Percentiles rank a stretch among this genome's conserved stretches.
Evolutionary conservation across 371 early-diverging fungal genomes (phyloP).

Genomic region (Mucor piriformis): DNA sequence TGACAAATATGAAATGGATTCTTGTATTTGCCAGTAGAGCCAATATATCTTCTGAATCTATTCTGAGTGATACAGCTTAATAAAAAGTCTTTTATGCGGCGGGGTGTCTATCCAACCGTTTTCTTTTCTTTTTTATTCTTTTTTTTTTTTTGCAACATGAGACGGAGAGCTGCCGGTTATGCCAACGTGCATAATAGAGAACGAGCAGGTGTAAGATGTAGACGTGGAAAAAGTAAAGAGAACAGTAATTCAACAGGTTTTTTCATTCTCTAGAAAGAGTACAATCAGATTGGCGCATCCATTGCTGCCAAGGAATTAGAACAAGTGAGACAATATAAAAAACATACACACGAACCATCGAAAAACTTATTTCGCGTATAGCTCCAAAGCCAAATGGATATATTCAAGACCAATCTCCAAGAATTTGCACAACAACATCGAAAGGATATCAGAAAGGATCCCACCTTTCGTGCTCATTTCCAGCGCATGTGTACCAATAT

Average conservation of each 20-base stretch:
- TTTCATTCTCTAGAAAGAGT: slow-evolving; percentile 47
- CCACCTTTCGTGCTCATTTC: slow-evolving; percentile 88
- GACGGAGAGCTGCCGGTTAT: slow-evolving; percentile 45
- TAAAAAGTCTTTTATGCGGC: not conserved
- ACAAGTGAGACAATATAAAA: slow-evolving; percentile 35
- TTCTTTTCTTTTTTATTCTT: slow-evolving; percentile 2
- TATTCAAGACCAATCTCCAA: slow-evolving; percentile 82
- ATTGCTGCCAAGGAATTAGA: slow-evolving; percentile 61
- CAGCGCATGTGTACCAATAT: slow-evolving; percentile 92
- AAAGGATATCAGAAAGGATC: slow-evolving; percentile 87
- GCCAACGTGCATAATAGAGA: slow-evolving; percentile 37
- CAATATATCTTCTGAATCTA: slow-evolving; percentile 25
- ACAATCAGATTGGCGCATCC: slow-evolving; percentile 55
- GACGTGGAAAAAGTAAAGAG: not conserved
- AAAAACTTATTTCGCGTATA: not conserved
- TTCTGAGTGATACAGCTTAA: not conserved
- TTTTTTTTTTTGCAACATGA: slow-evolving; percentile 20
- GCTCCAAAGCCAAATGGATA: slow-evolving; percentile 72
- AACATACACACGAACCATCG: too few relatives aligned
- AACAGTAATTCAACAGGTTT: not conserved
- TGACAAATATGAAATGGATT: slow-evolving; percentile 86
- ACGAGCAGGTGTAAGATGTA: slow-evolving; percentile 30
- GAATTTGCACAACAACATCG: slow-evolving; percentile 85
- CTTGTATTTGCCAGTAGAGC: slow-evolving; percentile 72
- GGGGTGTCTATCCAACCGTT: not conserved